Conservation (phyloP, 306 rosid genomes). For the Trichosanthes truncata region DNA sequence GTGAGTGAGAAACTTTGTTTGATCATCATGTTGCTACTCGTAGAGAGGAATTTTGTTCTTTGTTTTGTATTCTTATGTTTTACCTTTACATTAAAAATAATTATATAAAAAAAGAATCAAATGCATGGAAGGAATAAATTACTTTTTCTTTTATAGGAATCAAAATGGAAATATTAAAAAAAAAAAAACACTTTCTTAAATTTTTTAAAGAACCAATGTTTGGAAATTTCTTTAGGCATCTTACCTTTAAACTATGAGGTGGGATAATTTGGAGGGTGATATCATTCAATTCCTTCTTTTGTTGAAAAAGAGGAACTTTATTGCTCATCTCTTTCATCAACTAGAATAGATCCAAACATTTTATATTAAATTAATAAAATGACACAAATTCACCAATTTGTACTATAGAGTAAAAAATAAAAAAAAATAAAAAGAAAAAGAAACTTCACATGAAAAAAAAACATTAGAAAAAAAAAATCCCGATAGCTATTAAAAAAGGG, state of each 20-base stretch:
- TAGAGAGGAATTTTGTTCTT: background rate
- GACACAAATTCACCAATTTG: background rate
- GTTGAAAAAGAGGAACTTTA: background rate
- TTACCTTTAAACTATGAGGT: background rate
- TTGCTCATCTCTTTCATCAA: background rate
- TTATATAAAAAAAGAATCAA: background rate
- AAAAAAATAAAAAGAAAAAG: too few species aligned
- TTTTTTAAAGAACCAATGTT: background rate
- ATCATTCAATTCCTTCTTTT: background rate
- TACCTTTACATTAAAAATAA: background rate
- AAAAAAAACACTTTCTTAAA: background rate
- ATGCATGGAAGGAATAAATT: background rate
- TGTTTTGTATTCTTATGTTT: background rate
- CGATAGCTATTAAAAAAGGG: too few species aligned
- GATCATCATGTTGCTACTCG: too few species aligned
- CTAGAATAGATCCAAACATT: background rate
- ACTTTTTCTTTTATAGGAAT: background rate
- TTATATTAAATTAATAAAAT: background rate
- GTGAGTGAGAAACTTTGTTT: too few species aligned
- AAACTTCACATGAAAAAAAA: too few species aligned
- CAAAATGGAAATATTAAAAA: background rate
- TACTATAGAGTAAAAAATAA: background rate
- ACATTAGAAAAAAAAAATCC: too few species aligned
- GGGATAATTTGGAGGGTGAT: background rate
- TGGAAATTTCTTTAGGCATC: background rate